These are phyloP conservation scores for Debaryomyces hansenii DNA, from an alignment of 805 yeast species.

Conservation along the genomic window DNA sequence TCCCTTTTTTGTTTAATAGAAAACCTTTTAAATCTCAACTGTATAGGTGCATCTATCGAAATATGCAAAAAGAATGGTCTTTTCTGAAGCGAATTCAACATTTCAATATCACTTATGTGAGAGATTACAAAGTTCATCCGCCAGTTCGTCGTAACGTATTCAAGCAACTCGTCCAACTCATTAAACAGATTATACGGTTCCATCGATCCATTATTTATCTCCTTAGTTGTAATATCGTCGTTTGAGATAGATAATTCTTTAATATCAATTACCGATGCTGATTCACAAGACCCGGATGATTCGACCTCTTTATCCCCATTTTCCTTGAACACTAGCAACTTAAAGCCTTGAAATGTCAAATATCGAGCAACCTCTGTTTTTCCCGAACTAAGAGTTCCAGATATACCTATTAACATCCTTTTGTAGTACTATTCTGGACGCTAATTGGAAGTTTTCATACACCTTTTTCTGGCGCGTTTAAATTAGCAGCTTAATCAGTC, in stretches of 20 bases:
- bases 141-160: conserved; percentile 70
- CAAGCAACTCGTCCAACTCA: conserved; percentile 46
- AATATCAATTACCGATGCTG: neutral
- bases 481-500: neutral
- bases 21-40: conserved; percentile 43
- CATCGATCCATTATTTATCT: conserved; percentile 9
- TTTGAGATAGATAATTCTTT: neutral
- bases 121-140: conserved; percentile 57
- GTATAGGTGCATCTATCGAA: conserved; percentile 71
- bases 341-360: conserved; percentile 55
- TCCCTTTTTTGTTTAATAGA: conserved; percentile 13
- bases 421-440: neutral
- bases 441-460: neutral
- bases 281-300: neutral
- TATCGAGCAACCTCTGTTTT: conserved; percentile 62
- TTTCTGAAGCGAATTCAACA: conserved; percentile 50
- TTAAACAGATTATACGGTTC: conserved; percentile 29
- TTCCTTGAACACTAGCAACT: conserved; percentile 20
- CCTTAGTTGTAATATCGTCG: conserved; percentile 1
- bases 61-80: conserved; percentile 86
- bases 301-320: neutral
- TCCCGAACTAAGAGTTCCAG: conserved; percentile 71
- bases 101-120: conserved; percentile 43
- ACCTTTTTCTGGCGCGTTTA: conserved; percentile 1
- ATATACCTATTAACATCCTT: conserved; percentile 69